These are phyloP conservation scores for Galeopsis tetrahit DNA, from an alignment of 257 asterid genomes.

Conservation along the genomic window DNA sequence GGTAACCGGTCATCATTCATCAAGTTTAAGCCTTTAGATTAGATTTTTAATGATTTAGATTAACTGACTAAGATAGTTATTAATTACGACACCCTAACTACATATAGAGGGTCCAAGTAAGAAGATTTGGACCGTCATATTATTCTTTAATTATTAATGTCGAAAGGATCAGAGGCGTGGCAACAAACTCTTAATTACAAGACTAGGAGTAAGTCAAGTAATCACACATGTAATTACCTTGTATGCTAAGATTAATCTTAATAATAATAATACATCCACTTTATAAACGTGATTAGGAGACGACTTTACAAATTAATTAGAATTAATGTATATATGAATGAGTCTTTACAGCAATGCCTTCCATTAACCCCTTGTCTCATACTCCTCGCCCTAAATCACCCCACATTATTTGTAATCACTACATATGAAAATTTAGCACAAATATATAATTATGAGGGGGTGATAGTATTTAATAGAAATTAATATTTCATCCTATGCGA, in stretches of 20 bases:
- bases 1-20: no score
- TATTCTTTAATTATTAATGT: not conserved
- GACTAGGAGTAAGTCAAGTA: not conserved
- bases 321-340: not conserved
- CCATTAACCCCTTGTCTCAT: slow-evolving; percentile 3
- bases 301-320: not conserved
- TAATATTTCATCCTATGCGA: not conserved
- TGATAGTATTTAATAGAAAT: not conserved
- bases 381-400: not conserved
- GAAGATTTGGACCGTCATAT: no score
- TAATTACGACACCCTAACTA: no score
- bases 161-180: no score
- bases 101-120: no score
- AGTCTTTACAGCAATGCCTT: slow-evolving; percentile 32
- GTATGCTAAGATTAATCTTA: not conserved
- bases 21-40: no score
- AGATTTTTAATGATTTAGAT: no score
- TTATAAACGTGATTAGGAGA: not conserved
- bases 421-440: not conserved
- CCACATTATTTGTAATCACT: not conserved
- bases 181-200: not conserved
- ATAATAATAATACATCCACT: not conserved
- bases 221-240: not conserved
- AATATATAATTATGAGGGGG: not conserved
- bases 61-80: no score